A percentile compares a stretch with the other conserved stretches of the same genome.
phyloP scores from a whole-genome alignment of 768 basidiomycete species.

The Suillus ampliporus region DNA sequence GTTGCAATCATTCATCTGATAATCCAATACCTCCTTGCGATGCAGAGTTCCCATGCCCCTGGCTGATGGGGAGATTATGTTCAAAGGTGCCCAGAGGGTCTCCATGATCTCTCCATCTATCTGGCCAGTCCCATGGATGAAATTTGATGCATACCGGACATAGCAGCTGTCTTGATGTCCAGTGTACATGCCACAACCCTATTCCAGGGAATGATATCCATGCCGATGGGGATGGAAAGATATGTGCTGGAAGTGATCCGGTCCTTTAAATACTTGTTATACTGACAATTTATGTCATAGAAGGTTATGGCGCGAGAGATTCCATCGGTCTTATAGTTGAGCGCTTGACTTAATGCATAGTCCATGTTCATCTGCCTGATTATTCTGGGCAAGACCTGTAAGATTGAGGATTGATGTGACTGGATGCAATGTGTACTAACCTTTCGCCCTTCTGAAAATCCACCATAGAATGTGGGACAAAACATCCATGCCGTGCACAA shows the following conservation, averaged over 20 bases:
- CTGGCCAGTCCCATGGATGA: background rate
- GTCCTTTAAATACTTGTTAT: conserved; percentile 19
- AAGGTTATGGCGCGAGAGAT: conserved; percentile 17
- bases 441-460: conserved; percentile 40
- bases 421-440: conserved; percentile 16
- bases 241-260: background rate
- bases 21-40: conserved; percentile 24
- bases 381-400: background rate
- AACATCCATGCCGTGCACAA: conserved; percentile 40
- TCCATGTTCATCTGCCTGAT: conserved; percentile 36
- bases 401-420: background rate
- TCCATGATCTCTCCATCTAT: conserved; percentile 17
- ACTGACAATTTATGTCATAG: conserved; percentile 40
- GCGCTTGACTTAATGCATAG: conserved; percentile 28
- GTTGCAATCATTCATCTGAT: conserved; percentile 31
- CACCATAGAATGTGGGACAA: conserved; percentile 34
- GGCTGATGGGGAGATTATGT: conserved; percentile 4
- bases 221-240: background rate
- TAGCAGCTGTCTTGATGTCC: conserved; percentile 11
- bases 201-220: conserved; percentile 11
- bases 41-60: conserved; percentile 3
- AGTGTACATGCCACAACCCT: conserved; percentile 14
- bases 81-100: conserved; percentile 9
- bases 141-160: conserved; percentile 7
- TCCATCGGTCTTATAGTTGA: conserved; percentile 18